A percentile compares a stretch with the other conserved stretches of the same genome.
phyloP scores from a whole-genome alignment of 2,329 filamentous ascomycete species.

The Aspergillus brunneoviolaceus region DNA sequence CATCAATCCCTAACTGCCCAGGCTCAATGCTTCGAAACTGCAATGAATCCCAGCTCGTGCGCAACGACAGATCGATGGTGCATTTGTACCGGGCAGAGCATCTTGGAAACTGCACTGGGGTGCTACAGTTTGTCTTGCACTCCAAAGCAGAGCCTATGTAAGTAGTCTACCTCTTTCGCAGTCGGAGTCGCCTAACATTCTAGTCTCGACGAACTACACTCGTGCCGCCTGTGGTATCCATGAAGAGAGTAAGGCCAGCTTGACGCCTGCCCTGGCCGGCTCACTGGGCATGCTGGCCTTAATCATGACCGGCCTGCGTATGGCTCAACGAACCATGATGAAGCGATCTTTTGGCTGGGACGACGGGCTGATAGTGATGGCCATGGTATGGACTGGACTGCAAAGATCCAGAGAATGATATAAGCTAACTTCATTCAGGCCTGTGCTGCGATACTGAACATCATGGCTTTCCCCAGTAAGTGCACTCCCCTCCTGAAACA shows the following conservation, averaged over 20 bases:
- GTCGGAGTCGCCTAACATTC: background rate
- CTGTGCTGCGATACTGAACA: conserved; percentile 9
- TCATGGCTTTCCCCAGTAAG: conserved; percentile 9
- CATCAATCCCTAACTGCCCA: background rate
- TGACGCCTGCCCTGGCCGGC: conserved; percentile 11
- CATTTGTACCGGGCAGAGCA: background rate
- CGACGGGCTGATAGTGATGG: conserved; percentile 13
- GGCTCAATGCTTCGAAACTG: conserved; percentile 3
- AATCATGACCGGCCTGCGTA: conserved; percentile 12
- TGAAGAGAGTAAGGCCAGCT: conserved; percentile 1
- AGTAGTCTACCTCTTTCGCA: background rate
- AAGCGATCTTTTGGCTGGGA: conserved; percentile 15
- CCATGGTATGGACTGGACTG: background rate
- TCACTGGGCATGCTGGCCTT: conserved; percentile 13
- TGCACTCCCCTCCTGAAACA: background rate
- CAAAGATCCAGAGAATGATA: background rate
- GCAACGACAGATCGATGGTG: conserved; percentile 2
- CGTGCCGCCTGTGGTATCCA: conserved; percentile 11
- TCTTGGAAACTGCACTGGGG: conserved; percentile 5
- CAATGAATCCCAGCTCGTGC: background rate
- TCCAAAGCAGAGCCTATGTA: conserved; percentile 7
- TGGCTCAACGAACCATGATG: conserved; percentile 6
- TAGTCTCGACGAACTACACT: conserved; percentile 10
- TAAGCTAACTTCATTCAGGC: background rate
- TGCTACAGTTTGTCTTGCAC: conserved; percentile 10